Percentiles rank a stretch among this genome's conserved stretches.
Evolutionary conservation across 805 yeast species (phyloP).

Genomic region (Suhomyces sp.): DNA sequence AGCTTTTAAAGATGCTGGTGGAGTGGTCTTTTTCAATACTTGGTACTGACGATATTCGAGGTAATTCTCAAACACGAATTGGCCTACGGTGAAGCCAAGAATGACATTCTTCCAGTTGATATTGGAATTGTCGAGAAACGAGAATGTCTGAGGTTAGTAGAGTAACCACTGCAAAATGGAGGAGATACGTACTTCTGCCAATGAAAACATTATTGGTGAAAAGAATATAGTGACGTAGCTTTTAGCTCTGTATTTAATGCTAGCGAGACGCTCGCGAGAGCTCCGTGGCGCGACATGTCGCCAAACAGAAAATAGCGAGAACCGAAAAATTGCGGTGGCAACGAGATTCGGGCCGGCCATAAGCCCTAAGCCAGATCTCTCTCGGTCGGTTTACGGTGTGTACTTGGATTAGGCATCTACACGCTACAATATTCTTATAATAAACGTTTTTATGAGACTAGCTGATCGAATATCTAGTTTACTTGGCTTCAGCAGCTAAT

Average conservation of each 20-base stretch:
- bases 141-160: slow-evolving; percentile 34
- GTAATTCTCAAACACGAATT: slow-evolving; percentile 71
- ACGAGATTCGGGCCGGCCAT: too few relatives aligned
- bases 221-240: not conserved
- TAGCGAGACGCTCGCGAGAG: not conserved
- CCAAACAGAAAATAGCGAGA: not conserved
- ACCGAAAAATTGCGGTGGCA: not conserved
- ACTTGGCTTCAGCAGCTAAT: slow-evolving; percentile 89
- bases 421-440: not conserved
- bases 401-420: not conserved
- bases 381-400: too few relatives aligned
- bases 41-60: slow-evolving; percentile 75
- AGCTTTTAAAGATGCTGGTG: slow-evolving; percentile 67
- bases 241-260: not conserved
- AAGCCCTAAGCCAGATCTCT: too few relatives aligned
- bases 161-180: not conserved
- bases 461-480: slow-evolving; percentile 17
- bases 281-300: not conserved
- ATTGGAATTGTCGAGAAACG: slow-evolving; percentile 59
- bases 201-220: slow-evolving; percentile 18
- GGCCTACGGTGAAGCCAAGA: slow-evolving; percentile 69
- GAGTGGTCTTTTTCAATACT: slow-evolving; percentile 49
- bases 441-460: slow-evolving; percentile 5
- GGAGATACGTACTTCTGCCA: slow-evolving; percentile 22
- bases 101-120: slow-evolving; percentile 81